Percentiles rank a stretch among this genome's conserved stretches.
phyloP scores from a whole-genome alignment of 139 green algal genomes.

The Pleodorina starrii region DNA sequence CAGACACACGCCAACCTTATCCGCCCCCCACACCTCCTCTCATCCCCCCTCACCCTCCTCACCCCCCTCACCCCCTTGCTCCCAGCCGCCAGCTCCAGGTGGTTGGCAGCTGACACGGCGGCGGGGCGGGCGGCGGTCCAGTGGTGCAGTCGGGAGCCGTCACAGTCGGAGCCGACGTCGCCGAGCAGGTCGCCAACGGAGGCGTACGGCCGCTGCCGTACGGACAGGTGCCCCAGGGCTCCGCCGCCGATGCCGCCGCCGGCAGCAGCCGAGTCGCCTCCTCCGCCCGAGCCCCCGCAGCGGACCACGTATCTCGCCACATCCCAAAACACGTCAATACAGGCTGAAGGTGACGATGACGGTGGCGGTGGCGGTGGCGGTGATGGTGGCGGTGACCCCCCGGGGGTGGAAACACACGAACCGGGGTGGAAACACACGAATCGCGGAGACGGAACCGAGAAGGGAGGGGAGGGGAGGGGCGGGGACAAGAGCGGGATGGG shows the following conservation, averaged over 20 bases:
- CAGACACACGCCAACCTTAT: too few relatives aligned
- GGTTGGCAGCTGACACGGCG: conserved; percentile 49
- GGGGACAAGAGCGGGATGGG: background rate
- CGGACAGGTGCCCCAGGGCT: background rate
- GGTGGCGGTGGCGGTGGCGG: background rate
- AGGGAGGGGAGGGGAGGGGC: background rate
- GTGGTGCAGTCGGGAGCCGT: conserved; percentile 41
- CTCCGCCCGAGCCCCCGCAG: background rate
- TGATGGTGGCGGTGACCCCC: too few relatives aligned
- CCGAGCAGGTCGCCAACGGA: background rate
- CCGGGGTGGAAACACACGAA: too few relatives aligned
- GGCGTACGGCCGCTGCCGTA: background rate
- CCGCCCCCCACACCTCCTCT: too few relatives aligned
- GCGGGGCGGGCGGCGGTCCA: conserved; percentile 25
- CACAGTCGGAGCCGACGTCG: background rate
- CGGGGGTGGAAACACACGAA: too few relatives aligned
- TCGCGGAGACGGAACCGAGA: too few relatives aligned
- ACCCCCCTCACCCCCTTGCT: conserved; percentile 8
- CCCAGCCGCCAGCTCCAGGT: conserved; percentile 53
- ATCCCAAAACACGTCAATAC: conserved; percentile 29
- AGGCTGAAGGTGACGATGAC: background rate
- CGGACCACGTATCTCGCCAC: background rate
- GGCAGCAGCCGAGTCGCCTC: background rate
- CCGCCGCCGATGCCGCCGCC: background rate
- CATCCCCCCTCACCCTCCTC: background rate